Evolutionary conservation across 1,284 basidiomycete species (phyloP), one percentile per base, ranked within the genome.

Genomic region (Gastroboletus turbinatus): DNA sequence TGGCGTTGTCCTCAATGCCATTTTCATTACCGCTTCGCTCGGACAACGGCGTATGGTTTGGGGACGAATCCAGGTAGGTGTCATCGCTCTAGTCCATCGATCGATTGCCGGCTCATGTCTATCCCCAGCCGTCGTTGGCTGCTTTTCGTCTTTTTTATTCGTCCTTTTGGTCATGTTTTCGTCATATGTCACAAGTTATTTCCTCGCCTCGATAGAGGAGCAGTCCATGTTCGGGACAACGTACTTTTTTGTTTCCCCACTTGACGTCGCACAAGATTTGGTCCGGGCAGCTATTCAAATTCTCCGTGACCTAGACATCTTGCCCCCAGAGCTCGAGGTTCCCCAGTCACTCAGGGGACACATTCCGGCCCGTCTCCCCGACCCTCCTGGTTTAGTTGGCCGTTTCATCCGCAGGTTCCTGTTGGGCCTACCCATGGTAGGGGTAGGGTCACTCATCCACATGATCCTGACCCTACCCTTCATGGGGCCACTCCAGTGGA

Each of bases 1-100:
- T 90, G 84, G 72, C 74, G 80, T 6, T 92, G 89, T 63, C 86
- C 85, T 1, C 88, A 91, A 69, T 92, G 89, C 63, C 81, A 78
- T 48, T 92, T 90, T 64, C 78, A 78, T 57, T 92, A 92, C 66
- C 81, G 83, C 44, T 88, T 90, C 62, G 77, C 83, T 9, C 80
- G 90, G 42, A 90, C 89, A 3, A 77, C 74, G 39, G 80, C 82
- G 9, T 72, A 83, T 11, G 90, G 89, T 36, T 75, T 92, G 52
- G 90, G 87, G 27, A 84, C 84, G 14, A 92, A 92, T 64, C 83
- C 86, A 69, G 72, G 90, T 85, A 68, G 52, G 79, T 71, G 30
- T 14, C 29, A 39, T 45, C 23, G 23, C 33, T 13, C 30, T 49
- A 25, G 21, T 49, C 32, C 17, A 11, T 39, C 44, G 50, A 36